A percentile compares a stretch with the other conserved stretches of the same genome.
Evolutionary conservation across 768 basidiomycete species (phyloP).

Genomic region (Dentipellis sp.): DNA sequence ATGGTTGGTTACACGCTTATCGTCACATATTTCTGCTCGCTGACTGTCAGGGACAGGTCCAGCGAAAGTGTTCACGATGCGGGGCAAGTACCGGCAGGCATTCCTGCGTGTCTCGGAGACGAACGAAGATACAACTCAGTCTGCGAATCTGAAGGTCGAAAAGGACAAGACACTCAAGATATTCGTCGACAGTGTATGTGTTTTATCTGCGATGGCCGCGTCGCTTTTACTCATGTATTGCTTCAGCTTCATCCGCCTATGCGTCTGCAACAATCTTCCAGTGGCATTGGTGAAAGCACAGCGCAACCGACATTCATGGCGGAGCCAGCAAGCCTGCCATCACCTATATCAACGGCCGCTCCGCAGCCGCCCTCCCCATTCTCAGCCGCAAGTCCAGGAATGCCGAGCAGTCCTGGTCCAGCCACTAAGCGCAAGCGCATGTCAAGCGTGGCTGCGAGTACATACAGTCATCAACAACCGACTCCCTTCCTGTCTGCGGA

Average conservation of each 20-base stretch:
- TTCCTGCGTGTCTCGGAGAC: conserved; percentile 53
- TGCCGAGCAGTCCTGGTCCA: neutral
- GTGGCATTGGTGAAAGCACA: neutral
- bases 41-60: conserved; percentile 34
- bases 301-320: neutral
- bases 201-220: neutral
- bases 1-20: neutral
- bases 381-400: neutral
- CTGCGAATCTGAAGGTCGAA: conserved; percentile 49
- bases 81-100: conserved; percentile 61
- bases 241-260: neutral
- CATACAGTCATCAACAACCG: too few relatives aligned
- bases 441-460: neutral
- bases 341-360: neutral
- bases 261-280: neutral
- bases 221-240: neutral
- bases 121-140: conserved; percentile 40
- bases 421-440: neutral
- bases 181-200: conserved; percentile 49
- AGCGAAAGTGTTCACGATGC: conserved; percentile 55
- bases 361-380: neutral
- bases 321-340: neutral
- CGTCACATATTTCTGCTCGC: neutral
- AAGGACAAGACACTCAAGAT: conserved; percentile 46
- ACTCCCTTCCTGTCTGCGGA: too few relatives aligned